phyloP scores from a whole-genome alignment of 129 eudicot species.

The Artemisia argyi region DNA sequence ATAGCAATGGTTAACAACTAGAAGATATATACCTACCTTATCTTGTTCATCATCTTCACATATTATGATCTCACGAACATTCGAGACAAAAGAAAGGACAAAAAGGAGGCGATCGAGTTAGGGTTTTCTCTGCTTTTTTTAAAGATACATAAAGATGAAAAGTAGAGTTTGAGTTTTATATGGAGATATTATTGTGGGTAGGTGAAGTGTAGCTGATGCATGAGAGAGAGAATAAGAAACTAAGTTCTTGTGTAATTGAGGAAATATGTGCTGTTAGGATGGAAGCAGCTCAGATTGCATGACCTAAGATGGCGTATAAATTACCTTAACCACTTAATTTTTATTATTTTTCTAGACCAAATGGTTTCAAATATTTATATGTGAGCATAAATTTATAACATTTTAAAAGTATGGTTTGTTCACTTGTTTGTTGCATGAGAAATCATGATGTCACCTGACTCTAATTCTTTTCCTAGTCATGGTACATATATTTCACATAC shows the following conservation, averaged over 20 bases:
- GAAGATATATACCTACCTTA: slow-evolving; percentile 34
- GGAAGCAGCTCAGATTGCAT: slow-evolving; percentile 37
- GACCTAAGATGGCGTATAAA: slow-evolving; percentile 44
- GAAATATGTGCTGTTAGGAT: slow-evolving; percentile 37
- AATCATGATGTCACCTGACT: background rate
- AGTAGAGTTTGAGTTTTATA: slow-evolving; percentile 30
- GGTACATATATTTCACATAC: no score
- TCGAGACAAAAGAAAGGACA: slow-evolving; percentile 9
- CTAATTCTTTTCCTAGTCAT: background rate
- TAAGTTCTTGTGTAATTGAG: slow-evolving; percentile 32
- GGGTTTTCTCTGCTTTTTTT: background rate
- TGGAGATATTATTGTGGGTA: slow-evolving; percentile 49
- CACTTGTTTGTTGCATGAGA: background rate
- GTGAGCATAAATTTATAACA: background rate
- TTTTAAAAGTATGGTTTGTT: slow-evolving; percentile 1
- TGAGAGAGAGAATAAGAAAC: slow-evolving; percentile 44
- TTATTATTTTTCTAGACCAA: slow-evolving; percentile 2
- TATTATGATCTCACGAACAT: slow-evolving; percentile 35
- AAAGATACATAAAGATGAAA: background rate
- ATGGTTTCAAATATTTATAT: no score
- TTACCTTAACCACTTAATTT: slow-evolving; percentile 13
- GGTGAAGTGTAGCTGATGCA: slow-evolving; percentile 77
- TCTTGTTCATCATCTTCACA: slow-evolving; percentile 25
- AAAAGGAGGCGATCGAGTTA: background rate
- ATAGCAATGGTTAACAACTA: slow-evolving; percentile 41